Evolutionary conservation across 2,329 filamentous ascomycete species (phyloP).

Genomic region (Davidsoniella neocaledoniae): DNA sequence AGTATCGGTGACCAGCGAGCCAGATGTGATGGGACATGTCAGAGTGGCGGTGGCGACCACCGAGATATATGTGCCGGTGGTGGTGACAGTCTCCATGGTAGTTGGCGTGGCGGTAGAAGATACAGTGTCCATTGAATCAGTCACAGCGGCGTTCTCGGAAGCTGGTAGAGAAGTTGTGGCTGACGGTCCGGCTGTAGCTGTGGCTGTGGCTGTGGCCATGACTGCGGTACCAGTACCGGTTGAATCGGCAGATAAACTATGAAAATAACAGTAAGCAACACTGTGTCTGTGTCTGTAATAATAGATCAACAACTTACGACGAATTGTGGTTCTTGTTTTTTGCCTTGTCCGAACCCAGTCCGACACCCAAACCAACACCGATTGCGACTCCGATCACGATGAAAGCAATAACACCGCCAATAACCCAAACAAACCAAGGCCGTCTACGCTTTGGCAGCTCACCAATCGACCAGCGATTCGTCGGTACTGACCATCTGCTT

Average conservation of each 20-base stretch:
- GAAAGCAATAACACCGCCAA: conserved; percentile 18
- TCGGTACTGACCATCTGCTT: conserved; percentile 12
- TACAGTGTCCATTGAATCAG: conserved; percentile 14
- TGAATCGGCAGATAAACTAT: not conserved
- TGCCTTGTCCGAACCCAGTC: conserved; percentile 13
- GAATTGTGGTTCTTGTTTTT: not conserved
- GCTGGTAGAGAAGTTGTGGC: not conserved
- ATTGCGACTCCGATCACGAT: conserved; percentile 24
- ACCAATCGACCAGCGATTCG: conserved; percentile 13
- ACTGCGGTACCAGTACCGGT: not conserved
- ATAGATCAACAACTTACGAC: not conserved
- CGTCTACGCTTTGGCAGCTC: conserved; percentile 18
- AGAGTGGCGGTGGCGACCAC: conserved; percentile 16
- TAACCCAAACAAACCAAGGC: conserved; percentile 22
- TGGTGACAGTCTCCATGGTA: conserved; percentile 11
- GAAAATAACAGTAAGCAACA: not conserved
- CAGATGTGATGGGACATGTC: conserved; percentile 26
- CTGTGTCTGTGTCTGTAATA: not conserved
- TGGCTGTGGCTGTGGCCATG: not conserved
- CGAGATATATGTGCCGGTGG: conserved; percentile 13
- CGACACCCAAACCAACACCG: conserved; percentile 25
- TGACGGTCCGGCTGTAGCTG: not conserved
- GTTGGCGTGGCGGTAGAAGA: conserved; percentile 10
- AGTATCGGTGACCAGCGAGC: conserved; percentile 26
- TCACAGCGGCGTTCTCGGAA: not conserved